These are phyloP conservation scores for Paraglomus occultum DNA, from an alignment of 192 early-diverging fungal species.

Conservation along the genomic window DNA sequence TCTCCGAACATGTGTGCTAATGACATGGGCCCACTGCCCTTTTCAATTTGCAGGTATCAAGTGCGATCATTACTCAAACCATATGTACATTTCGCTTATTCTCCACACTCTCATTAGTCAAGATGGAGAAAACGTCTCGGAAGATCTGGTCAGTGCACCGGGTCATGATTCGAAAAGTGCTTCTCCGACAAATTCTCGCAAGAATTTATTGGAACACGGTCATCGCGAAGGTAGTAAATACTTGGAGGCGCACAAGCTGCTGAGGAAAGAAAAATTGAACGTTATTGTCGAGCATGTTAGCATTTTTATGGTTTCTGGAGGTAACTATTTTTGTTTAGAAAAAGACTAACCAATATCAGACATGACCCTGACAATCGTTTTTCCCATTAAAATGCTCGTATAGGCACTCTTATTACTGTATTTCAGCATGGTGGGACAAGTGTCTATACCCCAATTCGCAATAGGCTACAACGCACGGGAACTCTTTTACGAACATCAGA, in stretches of 20 bases:
- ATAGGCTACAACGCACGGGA: conserved; percentile 33
- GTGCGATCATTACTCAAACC: conserved; percentile 28
- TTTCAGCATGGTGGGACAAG: conserved; percentile 41
- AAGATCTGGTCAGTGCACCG: background rate
- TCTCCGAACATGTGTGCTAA: background rate
- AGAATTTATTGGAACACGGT: conserved; percentile 2
- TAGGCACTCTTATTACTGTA: conserved; percentile 38
- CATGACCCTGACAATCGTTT: background rate
- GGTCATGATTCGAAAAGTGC: background rate
- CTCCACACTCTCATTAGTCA: conserved; percentile 21
- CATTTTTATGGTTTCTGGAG: conserved; percentile 37
- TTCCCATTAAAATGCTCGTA: no score
- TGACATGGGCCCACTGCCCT: background rate
- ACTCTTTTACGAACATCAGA: conserved; percentile 35
- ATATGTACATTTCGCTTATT: conserved; percentile 31
- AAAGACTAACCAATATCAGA: background rate
- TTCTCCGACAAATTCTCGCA: background rate
- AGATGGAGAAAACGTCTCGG: background rate
- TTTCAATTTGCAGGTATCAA: conserved; percentile 15
- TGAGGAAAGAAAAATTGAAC: background rate
- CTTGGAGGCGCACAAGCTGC: conserved; percentile 17
- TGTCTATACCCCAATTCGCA: conserved; percentile 38
- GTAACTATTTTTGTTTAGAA: background rate
- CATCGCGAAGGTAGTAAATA: conserved; percentile 4
- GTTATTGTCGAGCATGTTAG: conserved; percentile 40